Percentiles rank a stretch among this genome's conserved stretches.
Conservation (phyloP, 805 yeast species). For the Sugiyamaella smithiae region DNA sequence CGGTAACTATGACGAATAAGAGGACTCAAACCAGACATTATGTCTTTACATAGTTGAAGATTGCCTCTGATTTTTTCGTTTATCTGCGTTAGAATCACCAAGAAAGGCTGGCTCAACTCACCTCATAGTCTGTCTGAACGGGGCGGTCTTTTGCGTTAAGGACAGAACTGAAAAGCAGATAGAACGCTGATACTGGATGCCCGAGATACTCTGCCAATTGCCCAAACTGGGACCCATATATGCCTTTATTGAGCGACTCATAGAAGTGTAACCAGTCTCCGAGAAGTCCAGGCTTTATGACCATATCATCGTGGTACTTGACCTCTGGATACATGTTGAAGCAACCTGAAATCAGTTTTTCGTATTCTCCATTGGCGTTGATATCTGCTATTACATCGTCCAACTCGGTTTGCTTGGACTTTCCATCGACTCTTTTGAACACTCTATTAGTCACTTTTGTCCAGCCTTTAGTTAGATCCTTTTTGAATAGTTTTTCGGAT, state of each 20-base stretch:
- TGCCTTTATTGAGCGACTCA: slow-evolving; percentile 50
- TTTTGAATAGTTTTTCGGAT: slow-evolving; percentile 30
- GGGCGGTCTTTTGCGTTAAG: slow-evolving; percentile 36
- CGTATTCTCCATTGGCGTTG: slow-evolving; percentile 50
- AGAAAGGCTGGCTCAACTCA: background rate
- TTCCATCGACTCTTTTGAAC: slow-evolving; percentile 51
- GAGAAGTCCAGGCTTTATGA: slow-evolving; percentile 55
- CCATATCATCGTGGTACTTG: slow-evolving; percentile 61
- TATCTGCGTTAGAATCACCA: slow-evolving; percentile 10
- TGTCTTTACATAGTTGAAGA: slow-evolving; percentile 31
- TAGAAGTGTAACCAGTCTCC: slow-evolving; percentile 77
- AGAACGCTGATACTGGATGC: slow-evolving; percentile 58
- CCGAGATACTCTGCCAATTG: slow-evolving; percentile 54
- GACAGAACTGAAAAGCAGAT: slow-evolving; percentile 61
- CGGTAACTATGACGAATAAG: slow-evolving; percentile 17
- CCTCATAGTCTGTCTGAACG: slow-evolving; percentile 19
- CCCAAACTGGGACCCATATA: slow-evolving; percentile 43
- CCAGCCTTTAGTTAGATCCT: slow-evolving; percentile 69
- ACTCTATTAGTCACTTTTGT: slow-evolving; percentile 57
- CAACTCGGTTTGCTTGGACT: slow-evolving; percentile 48
- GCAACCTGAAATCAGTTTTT: slow-evolving; percentile 64
- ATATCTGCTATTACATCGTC: slow-evolving; percentile 46
- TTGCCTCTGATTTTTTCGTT: slow-evolving; percentile 32
- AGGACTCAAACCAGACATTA: slow-evolving; percentile 24
- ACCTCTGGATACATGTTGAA: slow-evolving; percentile 62